Conservation (phyloP, 1,284 basidiomycete species). For the Moesziomyces globuligerus region DNA sequence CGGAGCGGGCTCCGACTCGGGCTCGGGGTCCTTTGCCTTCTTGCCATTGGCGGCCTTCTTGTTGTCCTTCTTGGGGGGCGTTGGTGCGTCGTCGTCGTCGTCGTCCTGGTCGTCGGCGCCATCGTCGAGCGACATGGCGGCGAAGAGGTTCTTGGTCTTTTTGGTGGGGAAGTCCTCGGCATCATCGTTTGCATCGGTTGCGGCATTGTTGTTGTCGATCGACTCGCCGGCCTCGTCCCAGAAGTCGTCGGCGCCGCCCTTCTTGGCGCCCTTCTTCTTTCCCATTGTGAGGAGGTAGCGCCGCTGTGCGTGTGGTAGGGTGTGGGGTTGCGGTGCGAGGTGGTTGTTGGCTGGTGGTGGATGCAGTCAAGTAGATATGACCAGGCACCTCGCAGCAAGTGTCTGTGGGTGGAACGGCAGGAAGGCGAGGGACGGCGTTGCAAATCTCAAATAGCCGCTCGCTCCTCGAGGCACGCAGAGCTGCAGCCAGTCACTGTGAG, state of each 20-base stretch:
- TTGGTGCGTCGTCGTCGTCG: conserved; percentile 12
- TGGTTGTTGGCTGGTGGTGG: not conserved
- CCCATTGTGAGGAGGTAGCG: conserved; percentile 46
- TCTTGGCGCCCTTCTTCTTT: conserved; percentile 61
- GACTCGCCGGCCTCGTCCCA: conserved; percentile 60
- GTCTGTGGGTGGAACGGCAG: too few relatives aligned
- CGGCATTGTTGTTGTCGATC: conserved; percentile 34
- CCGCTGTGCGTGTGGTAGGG: not conserved
- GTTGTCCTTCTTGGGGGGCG: conserved; percentile 34
- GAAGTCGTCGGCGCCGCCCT: conserved; percentile 59
- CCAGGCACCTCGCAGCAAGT: too few relatives aligned
- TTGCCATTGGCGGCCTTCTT: conserved; percentile 30
- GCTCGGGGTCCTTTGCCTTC: conserved; percentile 13
- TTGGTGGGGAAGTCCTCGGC: conserved; percentile 16
- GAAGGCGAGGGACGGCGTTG: too few relatives aligned
- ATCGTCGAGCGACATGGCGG: conserved; percentile 46
- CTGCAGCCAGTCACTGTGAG: not conserved
- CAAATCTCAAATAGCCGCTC: too few relatives aligned
- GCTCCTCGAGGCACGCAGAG: too few relatives aligned
- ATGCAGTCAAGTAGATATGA: too few relatives aligned
- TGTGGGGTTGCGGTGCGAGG: too few relatives aligned
- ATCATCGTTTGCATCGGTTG: conserved; percentile 12
- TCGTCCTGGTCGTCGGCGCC: conserved; percentile 17
- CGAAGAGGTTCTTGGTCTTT: conserved; percentile 42
- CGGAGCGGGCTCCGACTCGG: conserved; percentile 18